Base-by-base conservation (phyloP, 75 land plant species). In the Sequoia sempervirens region DNA sequence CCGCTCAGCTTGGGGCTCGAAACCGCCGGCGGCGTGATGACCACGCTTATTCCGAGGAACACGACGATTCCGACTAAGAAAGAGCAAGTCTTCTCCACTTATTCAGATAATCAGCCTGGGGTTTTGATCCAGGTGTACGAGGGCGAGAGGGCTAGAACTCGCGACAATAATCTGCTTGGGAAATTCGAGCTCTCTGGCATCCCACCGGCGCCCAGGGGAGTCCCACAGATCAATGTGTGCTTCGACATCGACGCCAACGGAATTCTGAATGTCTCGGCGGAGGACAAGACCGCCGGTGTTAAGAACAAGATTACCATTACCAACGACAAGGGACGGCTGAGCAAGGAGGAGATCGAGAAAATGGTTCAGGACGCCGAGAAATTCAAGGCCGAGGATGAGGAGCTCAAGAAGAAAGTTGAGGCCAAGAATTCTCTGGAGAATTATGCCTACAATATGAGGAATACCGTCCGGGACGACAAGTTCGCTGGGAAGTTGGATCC, bases 311-410 rank as follows among this genome's bases (percentile, higher is more conserved):
- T 90, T 18, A 90, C 91, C 43, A 92, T 92, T 52, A 88, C 91
- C 17, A 92, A 92, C 40, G 90, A 90, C 84, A 92, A 92, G 84
- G 92, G 92, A 12, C 82, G 94, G 72, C 53, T 91, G 85, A 91
- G 94, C 85, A 92, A 90, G 87, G 93, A 92, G 15, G 93, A 92
- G 68, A 92, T 92, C 23, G 91, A 90, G 81, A 88, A 83, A 81
- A 84, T 92, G 91, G 93, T 92, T 1, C 82, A 87, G 74, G 93
- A 92, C 10, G 93, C 93, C 3, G 93, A 93, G 88, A 86, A 85
- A 86, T 93, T 86, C 88, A 93, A 91, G 87, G 2, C 87, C 3
- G 93, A 93, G 88, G 93, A 93, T 69, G 94, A 89, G 78, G 89
- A 89, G 84, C 82, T 85, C 32, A 91, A 88, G 86, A 92, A 86